A percentile compares a stretch with the other conserved stretches of the same genome.
phyloP scores from a whole-genome alignment of 768 basidiomycete genomes.

The Boletus coccyginus region DNA sequence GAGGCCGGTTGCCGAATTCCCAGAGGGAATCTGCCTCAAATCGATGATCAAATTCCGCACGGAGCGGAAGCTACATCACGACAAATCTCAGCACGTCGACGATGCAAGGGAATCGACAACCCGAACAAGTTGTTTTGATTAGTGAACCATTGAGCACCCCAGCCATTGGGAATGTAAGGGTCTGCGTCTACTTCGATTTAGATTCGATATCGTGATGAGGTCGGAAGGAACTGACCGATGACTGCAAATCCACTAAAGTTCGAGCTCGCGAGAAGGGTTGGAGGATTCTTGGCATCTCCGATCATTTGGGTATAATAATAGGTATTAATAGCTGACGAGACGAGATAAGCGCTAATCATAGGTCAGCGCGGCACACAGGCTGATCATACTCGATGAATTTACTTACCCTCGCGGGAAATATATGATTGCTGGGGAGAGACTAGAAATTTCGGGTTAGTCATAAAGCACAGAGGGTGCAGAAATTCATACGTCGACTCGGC shows the following conservation, averaged over 20 bases:
- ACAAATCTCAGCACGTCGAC: neutral
- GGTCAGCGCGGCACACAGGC: neutral
- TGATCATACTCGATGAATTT: neutral
- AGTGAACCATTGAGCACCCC: constrained; percentile 23
- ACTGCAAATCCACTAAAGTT: constrained; percentile 68
- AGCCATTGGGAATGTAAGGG: constrained; percentile 63
- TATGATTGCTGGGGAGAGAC: constrained; percentile 59
- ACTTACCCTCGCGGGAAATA: constrained; percentile 77
- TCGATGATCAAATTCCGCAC: constrained; percentile 77
- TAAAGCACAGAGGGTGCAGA: neutral
- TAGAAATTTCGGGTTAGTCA: neutral
- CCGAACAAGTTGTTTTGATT: constrained; percentile 27
- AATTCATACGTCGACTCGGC: constrained; percentile 48
- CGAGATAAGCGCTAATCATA: constrained; percentile 54
- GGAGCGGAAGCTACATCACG: constrained; percentile 53
- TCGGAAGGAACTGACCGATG: constrained; percentile 47
- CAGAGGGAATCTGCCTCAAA: constrained; percentile 50
- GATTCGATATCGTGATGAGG: neutral
- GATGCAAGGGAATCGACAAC: neutral
- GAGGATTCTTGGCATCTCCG: constrained; percentile 67
- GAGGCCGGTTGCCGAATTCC: constrained; percentile 58
- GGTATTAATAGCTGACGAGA: constrained; percentile 62
- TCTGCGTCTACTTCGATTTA: constrained; percentile 51
- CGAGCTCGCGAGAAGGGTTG: constrained; percentile 60
- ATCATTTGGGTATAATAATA: constrained; percentile 79